phyloP scores from a whole-genome alignment of 495 filamentous ascomycete genomes.

The Schizothecium vesticola region DNA sequence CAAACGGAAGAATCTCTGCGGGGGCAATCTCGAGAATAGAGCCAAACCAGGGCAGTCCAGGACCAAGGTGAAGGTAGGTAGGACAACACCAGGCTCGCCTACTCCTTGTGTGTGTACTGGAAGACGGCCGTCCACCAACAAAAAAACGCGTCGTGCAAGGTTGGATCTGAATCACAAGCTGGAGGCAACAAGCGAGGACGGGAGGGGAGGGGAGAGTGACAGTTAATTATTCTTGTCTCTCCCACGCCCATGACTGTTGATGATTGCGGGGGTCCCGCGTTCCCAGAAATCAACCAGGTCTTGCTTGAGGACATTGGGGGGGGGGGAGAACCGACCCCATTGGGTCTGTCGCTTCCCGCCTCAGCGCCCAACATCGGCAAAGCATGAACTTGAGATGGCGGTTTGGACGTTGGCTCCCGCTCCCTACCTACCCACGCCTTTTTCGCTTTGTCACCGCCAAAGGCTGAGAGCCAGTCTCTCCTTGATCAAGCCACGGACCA shows the following conservation, averaged over 20 bases:
- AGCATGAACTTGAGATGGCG: neutral
- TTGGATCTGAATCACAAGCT: neutral
- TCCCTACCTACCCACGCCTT: neutral
- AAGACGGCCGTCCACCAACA: neutral
- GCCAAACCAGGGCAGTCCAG: neutral
- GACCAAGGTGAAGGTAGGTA: neutral
- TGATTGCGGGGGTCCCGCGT: constrained; percentile 4
- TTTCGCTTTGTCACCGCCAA: neutral
- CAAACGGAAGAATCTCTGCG: neutral
- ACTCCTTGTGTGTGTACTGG: neutral
- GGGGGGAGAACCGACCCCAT: neutral
- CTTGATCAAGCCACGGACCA: neutral
- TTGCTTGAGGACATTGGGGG: neutral
- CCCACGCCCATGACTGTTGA: neutral
- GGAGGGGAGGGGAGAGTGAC: neutral
- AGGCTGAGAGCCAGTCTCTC: neutral
- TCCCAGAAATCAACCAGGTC: neutral
- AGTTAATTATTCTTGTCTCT: constrained; percentile 2
- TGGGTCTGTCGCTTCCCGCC: neutral
- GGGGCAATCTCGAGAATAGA: neutral
- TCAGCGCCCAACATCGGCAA: neutral
- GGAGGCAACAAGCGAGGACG: neutral
- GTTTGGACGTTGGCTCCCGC: neutral
- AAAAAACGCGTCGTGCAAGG: neutral
- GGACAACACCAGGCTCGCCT: neutral